Evolutionary conservation across 768 basidiomycete species (phyloP).

Genomic region (Tricholomella constricta): DNA sequence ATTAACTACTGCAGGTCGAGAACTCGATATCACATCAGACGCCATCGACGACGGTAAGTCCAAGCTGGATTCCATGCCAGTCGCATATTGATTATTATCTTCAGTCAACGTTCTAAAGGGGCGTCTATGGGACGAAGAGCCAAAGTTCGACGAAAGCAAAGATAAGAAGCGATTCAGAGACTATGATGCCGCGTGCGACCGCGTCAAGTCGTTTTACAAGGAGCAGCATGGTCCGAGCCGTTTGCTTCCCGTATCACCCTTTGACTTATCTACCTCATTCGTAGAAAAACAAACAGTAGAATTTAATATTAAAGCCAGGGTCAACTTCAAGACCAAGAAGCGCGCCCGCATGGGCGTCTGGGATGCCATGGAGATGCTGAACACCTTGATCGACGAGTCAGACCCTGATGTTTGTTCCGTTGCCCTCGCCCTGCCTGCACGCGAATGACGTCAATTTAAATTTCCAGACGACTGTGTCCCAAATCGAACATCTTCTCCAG

Average conservation of each 20-base stretch:
- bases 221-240: slow-evolving; percentile 56
- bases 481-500: slow-evolving; percentile 77
- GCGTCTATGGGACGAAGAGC: slow-evolving; percentile 55
- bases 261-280: not conserved
- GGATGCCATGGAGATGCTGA: slow-evolving; percentile 86
- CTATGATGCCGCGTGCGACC: slow-evolving; percentile 68
- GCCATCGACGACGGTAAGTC: slow-evolving; percentile 47
- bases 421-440: not conserved
- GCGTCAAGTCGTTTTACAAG: slow-evolving; percentile 64
- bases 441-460: not conserved
- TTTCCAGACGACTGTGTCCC: slow-evolving; percentile 7
- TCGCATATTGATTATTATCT: not conserved
- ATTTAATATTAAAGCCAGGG: slow-evolving; percentile 79
- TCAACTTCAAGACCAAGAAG: slow-evolving; percentile 65
- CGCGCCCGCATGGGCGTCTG: slow-evolving; percentile 83
- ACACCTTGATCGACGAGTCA: slow-evolving; percentile 86
- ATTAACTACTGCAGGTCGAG: slow-evolving; percentile 25
- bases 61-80: too few species aligned
- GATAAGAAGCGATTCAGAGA: slow-evolving; percentile 72
- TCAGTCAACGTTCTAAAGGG: slow-evolving; percentile 73
- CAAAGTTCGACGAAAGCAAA: slow-evolving; percentile 60
- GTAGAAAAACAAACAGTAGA: slow-evolving; percentile 46
- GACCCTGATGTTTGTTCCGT: slow-evolving; percentile 73
- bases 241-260: not conserved
- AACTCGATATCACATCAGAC: slow-evolving; percentile 48